Evolutionary conservation across 164 flowering plant species (phyloP), one percentile per base, ranked within the genome.

Genomic region (Brasenia schreberi): DNA sequence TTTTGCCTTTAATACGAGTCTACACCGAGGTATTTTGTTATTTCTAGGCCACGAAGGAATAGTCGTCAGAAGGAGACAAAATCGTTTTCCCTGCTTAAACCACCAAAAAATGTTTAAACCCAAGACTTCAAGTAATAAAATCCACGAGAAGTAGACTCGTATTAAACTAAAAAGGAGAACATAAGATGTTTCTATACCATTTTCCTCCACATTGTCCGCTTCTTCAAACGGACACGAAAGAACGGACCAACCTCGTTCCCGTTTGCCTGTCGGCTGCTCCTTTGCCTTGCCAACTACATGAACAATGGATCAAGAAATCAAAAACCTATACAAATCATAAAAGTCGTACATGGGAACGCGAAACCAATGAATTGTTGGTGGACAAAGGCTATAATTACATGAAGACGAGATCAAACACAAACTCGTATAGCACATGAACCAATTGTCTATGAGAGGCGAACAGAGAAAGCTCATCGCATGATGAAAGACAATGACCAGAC

Each of bases 31-130:
- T n/a, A n/a, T n/a, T n/a, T n/a, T n/a, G n/a, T n/a, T n/a, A n/a
- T n/a, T n/a, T n/a, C n/a, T n/a, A n/a, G n/a, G n/a, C 65, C 62
- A 66, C 9, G 27, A 71, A 71, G 17, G 65, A 71, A 43, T 49
- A 60, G 52, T 52, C 67, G 7, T 52, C 44, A 18, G 14, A 56
- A 66, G 19, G 33, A 10, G 42, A 7, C 12, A 7, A 18, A 56
- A 43, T 0, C 17, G 11, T 52, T 27, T 65, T 27, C 61, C 49
- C 64, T 64, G 53, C 43, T 45, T 11, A 42, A 52, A 11, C 10
- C 18, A 6, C 39, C 33, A 18, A 52, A 7, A 39, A 33, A 52
- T n/a, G 17, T 2, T 11, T 9, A 49, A 53, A 64, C 11, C 16
- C 63, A 17, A 17, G 53, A 27, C 1, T 33, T 33, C 39, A 33